These are phyloP conservation scores for Ustilago esculenta DNA, from an alignment of 1,284 basidiomycete genomes.

Conservation along the genomic window DNA sequence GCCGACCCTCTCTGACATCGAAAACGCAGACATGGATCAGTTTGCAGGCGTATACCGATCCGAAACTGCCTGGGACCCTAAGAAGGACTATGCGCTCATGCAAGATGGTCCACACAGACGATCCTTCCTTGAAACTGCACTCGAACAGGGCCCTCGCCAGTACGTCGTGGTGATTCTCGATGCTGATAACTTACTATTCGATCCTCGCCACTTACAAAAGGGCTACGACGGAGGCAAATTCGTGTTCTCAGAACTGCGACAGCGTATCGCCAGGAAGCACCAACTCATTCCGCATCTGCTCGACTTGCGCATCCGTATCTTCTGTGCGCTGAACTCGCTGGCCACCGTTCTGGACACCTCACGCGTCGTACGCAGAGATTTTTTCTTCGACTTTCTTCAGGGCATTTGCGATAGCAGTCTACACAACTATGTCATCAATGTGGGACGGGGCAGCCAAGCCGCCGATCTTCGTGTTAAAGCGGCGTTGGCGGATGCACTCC, in stretches of 20 bases:
- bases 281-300: constrained; percentile 9
- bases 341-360: background rate
- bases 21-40: constrained; percentile 9
- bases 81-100: constrained; percentile 30
- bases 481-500: constrained; percentile 35
- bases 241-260: constrained; percentile 18
- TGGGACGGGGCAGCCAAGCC: constrained; percentile 27
- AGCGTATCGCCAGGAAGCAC: constrained; percentile 36
- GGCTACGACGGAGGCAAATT: constrained; percentile 37
- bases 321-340: constrained; percentile 6
- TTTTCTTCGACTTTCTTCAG: constrained; percentile 26
- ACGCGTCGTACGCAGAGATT: background rate
- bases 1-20: constrained; percentile 23
- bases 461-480: constrained; percentile 41
- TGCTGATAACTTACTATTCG: constrained; percentile 35
- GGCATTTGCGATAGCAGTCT: constrained; percentile 21
- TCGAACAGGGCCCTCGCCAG: constrained; percentile 4
- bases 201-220: constrained; percentile 20
- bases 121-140: background rate
- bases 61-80: constrained; percentile 27
- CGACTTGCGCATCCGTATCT: constrained; percentile 33
- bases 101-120: constrained; percentile 13
- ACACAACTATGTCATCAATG: constrained; percentile 39
- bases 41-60: constrained; percentile 23
- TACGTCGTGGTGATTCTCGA: constrained; percentile 39